Evolutionary conservation across 495 filamentous ascomycete genomes (phyloP), one percentile per base, ranked within the genome.

Genomic region (Neurospora sp.): DNA sequence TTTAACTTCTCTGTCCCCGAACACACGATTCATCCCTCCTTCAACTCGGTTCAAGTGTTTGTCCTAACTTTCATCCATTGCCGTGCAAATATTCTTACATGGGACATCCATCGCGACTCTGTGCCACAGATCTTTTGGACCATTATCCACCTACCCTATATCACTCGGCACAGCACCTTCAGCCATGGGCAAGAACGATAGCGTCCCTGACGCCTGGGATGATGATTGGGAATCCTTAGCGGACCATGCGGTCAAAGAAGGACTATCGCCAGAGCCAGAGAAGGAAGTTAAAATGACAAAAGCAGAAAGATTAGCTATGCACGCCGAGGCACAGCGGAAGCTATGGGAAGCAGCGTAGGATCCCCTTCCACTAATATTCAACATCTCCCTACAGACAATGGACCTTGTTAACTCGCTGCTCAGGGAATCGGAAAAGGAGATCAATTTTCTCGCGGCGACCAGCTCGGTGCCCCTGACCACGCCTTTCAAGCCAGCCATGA

Each of bases 331-430:
- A 70, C 94, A 97, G 78, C 89, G 89, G 74, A 90, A 92, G 81
- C 79, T 98, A 70, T 98, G 94, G 94, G 89, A 94, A 72, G 89
- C 93, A 81, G 94, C 94, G 90, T 96, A 90, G 72, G 89, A 65
- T 14, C 20, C 70, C 6, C 37, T 27, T 48, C 3, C 41, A 48
- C 48, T 35, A 3, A 71, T 39, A 17, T 70, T 20, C 3, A 73
- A 31, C 22, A 48, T 37, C 8, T 45, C 69, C 42, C 4, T 40
- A 31, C 16, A 71, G 27, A n/a, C 20, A 61, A 27, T 12, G 20
- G 48, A 3, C 48, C 22, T 59, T 42, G 42, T 45, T 59, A 71
- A 70, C 61, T 39, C 37, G 31, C 38, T 17, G 22, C 70, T n/a
- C 76, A 76, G 81, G 31, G 80, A 82, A 73, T 42, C 81, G 4